Conservation (phyloP, 129 eudicot species). For the Rutidosis leptorrhynchoides region DNA sequence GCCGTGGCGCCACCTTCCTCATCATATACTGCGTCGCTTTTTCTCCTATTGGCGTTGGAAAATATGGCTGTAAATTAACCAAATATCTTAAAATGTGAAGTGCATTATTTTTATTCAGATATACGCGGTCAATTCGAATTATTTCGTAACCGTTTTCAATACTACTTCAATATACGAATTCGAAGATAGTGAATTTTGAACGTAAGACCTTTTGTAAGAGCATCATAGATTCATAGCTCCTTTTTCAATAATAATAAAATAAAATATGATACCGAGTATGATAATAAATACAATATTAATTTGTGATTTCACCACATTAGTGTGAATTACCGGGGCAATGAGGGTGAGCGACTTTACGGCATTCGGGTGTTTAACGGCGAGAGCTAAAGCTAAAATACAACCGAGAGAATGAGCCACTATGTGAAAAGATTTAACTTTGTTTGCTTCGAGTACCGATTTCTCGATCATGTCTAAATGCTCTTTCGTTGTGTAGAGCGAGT, state of each 20-base stretch:
- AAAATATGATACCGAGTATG: too few species aligned
- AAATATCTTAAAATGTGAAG: too few species aligned
- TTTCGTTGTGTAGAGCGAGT: constrained; percentile 73
- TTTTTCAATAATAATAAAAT: too few species aligned
- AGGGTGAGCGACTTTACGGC: constrained; percentile 84
- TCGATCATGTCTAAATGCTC: constrained; percentile 95
- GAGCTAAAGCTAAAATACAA: constrained; percentile 84
- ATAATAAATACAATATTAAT: too few species aligned
- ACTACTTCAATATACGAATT: too few species aligned
- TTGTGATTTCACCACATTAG: not conserved
- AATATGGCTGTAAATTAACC: constrained; percentile 63
- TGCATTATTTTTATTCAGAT: too few species aligned
- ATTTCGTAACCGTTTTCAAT: too few species aligned
- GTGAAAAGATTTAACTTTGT: constrained; percentile 80
- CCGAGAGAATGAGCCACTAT: constrained; percentile 97
- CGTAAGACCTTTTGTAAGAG: too few species aligned
- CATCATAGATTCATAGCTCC: too few species aligned
- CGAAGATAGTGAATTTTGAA: too few species aligned
- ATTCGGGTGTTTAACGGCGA: constrained; percentile 69
- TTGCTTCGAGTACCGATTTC: constrained; percentile 59
- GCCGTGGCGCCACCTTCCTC: constrained; percentile 85
- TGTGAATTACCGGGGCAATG: constrained; percentile 71
- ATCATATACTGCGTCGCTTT: constrained; percentile 83
- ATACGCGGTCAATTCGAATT: too few species aligned
- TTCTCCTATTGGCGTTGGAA: constrained; percentile 86